Base-by-base conservation (phyloP, 495 filamentous ascomycete genomes). In the Viridothelium virens region DNA sequence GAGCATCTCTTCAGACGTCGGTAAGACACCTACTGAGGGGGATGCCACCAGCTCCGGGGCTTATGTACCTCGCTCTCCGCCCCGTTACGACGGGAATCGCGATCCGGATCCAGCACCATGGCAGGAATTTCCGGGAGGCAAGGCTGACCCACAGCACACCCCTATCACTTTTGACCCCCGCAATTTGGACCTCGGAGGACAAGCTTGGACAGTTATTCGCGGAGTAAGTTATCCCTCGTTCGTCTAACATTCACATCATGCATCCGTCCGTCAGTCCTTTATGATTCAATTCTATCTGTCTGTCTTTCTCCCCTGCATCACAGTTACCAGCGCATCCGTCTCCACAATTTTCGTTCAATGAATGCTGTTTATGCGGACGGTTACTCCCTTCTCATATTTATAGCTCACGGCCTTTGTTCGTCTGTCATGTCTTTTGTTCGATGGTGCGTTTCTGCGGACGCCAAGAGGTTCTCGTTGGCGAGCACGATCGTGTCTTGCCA, bases 131-230 rank as follows among this genome's bases (percentile, higher is more conserved):
- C 25, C 25, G 25, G 25, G 25, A 25, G 25, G 25, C 25, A 25
- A 25, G 25, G 25, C 9, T 9, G n/a, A 4, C 34, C 16, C 59
- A 12, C 14, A 36, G 6, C 3, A 16, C n/a, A 14, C 37, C 25
- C 5, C 11, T 16, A n/a, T 38, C 31, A 41, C 33, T 16, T 38
- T 63, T 5, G 37, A n/a, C 31, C 14, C 14, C 48, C 71, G 70
- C 64, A 70, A 73, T 69, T 41, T 76, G 65, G 61, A 75, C 65
- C 61, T 77, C 6, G 73, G 74, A 38, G 67, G 72, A 38, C 63
- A 31, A 25, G 74, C 72, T 39, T 75, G 73, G 73, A 64, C 69
- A 39, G 63, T 63, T 4, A 69, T 73, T 62, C 73, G 71, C 63
- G 74, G 72, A 18, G 72, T 74, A 74, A 70, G 72, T 74, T 14